A percentile compares a stretch with the other conserved stretches of the same genome.
phyloP scores from a whole-genome alignment of 108 stramenopile genomes.

The Conticribra guillardii region DNA sequence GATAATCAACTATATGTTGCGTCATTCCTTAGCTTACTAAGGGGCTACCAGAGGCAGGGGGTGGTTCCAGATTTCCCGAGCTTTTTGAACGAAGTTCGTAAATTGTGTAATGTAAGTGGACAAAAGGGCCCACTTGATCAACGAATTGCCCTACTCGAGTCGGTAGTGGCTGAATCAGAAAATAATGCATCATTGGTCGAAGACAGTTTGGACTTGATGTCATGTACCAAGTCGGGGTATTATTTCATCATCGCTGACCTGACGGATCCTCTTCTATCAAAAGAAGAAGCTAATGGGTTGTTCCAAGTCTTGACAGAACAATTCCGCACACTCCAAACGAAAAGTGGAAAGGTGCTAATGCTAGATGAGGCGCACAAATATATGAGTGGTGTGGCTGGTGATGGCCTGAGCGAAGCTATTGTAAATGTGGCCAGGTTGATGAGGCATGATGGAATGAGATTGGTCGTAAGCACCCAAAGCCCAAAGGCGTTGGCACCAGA shows the following conservation, averaged over 20 bases:
- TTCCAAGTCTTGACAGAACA: constrained; percentile 56
- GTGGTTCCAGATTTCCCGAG: constrained; percentile 29
- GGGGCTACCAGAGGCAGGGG: constrained; percentile 26
- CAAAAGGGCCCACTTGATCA: constrained; percentile 41
- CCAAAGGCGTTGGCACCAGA: constrained; percentile 43
- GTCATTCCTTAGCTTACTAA: constrained; percentile 28
- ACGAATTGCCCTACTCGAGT: constrained; percentile 40
- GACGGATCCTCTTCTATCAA: constrained; percentile 48
- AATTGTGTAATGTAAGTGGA: constrained; percentile 14
- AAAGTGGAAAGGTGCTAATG: constrained; percentile 37
- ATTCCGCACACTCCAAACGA: constrained; percentile 26
- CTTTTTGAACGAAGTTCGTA: constrained; percentile 28
- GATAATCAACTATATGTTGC: constrained; percentile 50
- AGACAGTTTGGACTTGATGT: constrained; percentile 22
- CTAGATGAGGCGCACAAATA: constrained; percentile 51
- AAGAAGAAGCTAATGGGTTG: constrained; percentile 51
- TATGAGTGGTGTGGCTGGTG: constrained; percentile 25
- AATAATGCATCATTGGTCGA: constrained; percentile 17
- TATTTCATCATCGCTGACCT: constrained; percentile 46
- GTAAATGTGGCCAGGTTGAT: constrained; percentile 48
- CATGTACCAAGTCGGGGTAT: constrained; percentile 1
- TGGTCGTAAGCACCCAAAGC: constrained; percentile 44
- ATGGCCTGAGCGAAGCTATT: constrained; percentile 44
- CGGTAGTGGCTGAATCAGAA: constrained; percentile 30
- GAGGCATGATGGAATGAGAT: constrained; percentile 47